Base-by-base conservation (phyloP, 495 filamentous ascomycete species). In the Xylaria grammica region DNA sequence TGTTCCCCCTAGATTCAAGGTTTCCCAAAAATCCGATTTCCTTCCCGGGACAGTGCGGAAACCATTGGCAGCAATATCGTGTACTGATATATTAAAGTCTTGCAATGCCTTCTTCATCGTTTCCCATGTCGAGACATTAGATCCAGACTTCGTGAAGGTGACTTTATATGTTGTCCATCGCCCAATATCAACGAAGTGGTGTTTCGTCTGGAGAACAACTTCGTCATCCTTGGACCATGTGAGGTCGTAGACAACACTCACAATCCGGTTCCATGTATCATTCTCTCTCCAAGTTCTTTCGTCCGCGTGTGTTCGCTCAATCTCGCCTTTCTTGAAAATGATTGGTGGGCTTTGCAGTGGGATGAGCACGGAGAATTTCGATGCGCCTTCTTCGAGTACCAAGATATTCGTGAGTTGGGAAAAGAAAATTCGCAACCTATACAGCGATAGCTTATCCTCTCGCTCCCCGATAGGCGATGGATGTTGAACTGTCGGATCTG, bases 241-340 rank as follows among this genome's bases (percentile, higher is more conserved):
- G 0, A 78, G 75, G 60, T 85, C 74, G 54, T 83, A 81, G 3
- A 84, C 79, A 48, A 97, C 85, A 36, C 90, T 82, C 0, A 91
- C 92, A 57, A 90, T 89, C 15, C 95, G 83, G 44, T 81, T 85
- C 93, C 93, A 98, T 9, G 84, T 75, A 66, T 93, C 87, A 24
- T 77, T 76, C 15, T 90, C 86, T 32, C 71, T 80, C 93, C 93
- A 97, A 9, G 72, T 72, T 17, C 70, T 73, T 20, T 81, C 79
- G 20, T 79, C 74, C 15, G 77, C 81, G 56, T 85, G 81, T 0
- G 77, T 78, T 29, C 46, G 66, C 17, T 75, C 68, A 30, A 87
- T 69, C 1, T 75, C 67, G 6, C 82, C 72, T 63, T 86, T 86
- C 62, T 84, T 71, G 57, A 83, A 92, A 67, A 87, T 88, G 2